Evolutionary conservation across 345 rosid species (phyloP).

Genomic region (Brassica nigra): DNA sequence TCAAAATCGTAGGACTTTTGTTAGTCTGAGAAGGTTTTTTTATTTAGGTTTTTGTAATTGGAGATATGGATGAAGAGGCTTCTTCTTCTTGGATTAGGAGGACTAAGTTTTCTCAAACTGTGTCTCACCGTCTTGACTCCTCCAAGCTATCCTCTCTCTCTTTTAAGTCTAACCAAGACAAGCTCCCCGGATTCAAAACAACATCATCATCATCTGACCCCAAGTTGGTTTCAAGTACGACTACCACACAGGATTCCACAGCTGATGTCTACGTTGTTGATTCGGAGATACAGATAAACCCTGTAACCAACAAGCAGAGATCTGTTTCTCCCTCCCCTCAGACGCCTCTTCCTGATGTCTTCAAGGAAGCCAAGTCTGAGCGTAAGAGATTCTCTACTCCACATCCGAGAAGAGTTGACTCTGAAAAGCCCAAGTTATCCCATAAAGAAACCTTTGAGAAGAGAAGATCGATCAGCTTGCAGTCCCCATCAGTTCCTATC

Average conservation of each 20-base stretch:
- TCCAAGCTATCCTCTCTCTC: slow-evolving; percentile 57
- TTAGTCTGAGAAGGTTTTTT: neutral
- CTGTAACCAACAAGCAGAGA: slow-evolving; percentile 63
- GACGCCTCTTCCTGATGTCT: slow-evolving; percentile 61
- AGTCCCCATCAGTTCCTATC: slow-evolving; percentile 54
- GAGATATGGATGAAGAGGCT: slow-evolving; percentile 69
- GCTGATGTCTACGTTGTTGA: slow-evolving; percentile 33
- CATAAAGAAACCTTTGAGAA: slow-evolving; percentile 44
- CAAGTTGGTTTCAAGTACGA: neutral
- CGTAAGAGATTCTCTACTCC: slow-evolving; percentile 90
- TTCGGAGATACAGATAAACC: slow-evolving; percentile 53
- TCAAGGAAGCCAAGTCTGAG: slow-evolving; percentile 77
- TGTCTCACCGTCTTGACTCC: slow-evolving; percentile 74
- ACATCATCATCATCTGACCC: slow-evolving; percentile 17
- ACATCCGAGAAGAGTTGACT: slow-evolving; percentile 55
- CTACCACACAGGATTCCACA: slow-evolving; percentile 18
- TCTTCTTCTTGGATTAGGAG: slow-evolving; percentile 85
- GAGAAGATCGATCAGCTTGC: slow-evolving; percentile 41
- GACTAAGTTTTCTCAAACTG: slow-evolving; percentile 81
- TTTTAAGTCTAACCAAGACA: slow-evolving; percentile 46
- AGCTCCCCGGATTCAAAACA: slow-evolving; percentile 46
- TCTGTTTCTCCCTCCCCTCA: slow-evolving; percentile 77
- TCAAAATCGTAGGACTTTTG: slow-evolving; percentile 20
- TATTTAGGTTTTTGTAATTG: neutral
- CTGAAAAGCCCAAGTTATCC: slow-evolving; percentile 40